Conservation (phyloP, 2,329 filamentous ascomycete species). For the Penicillium sp. region DNA sequence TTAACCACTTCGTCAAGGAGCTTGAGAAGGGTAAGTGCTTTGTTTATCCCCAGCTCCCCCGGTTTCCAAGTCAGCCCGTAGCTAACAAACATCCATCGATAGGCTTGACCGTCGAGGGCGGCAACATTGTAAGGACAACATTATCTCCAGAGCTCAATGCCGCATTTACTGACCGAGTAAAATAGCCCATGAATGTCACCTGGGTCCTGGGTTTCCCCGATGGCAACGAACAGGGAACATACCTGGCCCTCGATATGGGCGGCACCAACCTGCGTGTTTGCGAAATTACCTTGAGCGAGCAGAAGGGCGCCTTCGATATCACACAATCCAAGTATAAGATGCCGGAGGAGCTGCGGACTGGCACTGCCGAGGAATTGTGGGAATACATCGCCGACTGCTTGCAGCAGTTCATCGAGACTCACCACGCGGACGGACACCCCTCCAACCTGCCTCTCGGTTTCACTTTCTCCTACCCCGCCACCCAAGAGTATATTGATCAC, state of each 20-base stretch:
- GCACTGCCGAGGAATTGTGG: conserved; percentile 82
- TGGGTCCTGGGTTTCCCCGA: conserved; percentile 91
- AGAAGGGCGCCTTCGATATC: conserved; percentile 88
- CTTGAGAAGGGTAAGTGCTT: conserved; percentile 69
- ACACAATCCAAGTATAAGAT: conserved; percentile 95
- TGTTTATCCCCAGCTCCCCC: not conserved
- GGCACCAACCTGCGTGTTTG: conserved; percentile 95
- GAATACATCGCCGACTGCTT: conserved; percentile 92
- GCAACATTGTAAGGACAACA: conserved; percentile 72
- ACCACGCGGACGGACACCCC: conserved; percentile 67
- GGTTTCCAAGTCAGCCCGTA: not conserved
- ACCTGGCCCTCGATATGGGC: conserved; percentile 89
- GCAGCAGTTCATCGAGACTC: conserved; percentile 82
- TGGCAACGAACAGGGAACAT: conserved; percentile 83
- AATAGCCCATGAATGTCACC: conserved; percentile 91
- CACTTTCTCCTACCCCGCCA: conserved; percentile 94
- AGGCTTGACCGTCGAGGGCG: conserved; percentile 83
- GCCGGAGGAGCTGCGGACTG: conserved; percentile 88
- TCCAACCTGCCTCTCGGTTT: conserved; percentile 75
- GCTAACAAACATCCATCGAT: conserved; percentile 10
- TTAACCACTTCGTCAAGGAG: conserved; percentile 83
- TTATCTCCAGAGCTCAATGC: not conserved
- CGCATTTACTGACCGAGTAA: conserved; percentile 22
- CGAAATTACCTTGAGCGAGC: conserved; percentile 82
- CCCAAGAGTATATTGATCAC: conserved; percentile 89